Conservation (phyloP, 2,329 filamentous ascomycete genomes). For the Sarocladium strictum region DNA sequence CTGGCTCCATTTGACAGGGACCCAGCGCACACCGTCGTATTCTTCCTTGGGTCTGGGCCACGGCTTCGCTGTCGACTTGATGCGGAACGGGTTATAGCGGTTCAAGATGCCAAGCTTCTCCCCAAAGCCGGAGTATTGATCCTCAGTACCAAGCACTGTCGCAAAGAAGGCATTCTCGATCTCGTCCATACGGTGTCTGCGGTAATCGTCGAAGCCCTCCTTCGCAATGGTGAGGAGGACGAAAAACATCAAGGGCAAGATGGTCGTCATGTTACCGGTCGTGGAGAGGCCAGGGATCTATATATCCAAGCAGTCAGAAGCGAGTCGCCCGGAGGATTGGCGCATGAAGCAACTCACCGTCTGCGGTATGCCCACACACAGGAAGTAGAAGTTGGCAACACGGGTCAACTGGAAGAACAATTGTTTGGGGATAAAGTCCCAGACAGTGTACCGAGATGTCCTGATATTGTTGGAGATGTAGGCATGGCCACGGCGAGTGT, state of each 20-base stretch:
- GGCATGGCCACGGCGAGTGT: slow-evolving; percentile 41
- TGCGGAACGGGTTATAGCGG: slow-evolving; percentile 27
- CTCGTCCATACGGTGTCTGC: slow-evolving; percentile 73
- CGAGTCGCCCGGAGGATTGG: slow-evolving; percentile 24
- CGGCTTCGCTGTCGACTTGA: slow-evolving; percentile 23
- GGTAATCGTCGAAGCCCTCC: slow-evolving; percentile 81
- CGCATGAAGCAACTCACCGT: slow-evolving; percentile 36
- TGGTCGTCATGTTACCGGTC: slow-evolving; percentile 68
- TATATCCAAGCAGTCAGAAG: slow-evolving; percentile 10
- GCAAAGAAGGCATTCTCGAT: slow-evolving; percentile 62
- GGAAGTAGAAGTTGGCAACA: slow-evolving; percentile 81
- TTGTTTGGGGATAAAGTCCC: slow-evolving; percentile 81
- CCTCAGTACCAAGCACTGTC: slow-evolving; percentile 36
- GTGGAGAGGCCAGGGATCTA: slow-evolving; percentile 66
- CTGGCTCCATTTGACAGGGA: slow-evolving; percentile 35
- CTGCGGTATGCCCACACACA: slow-evolving; percentile 77
- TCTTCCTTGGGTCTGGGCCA: slow-evolving; percentile 46
- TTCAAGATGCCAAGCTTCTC: slow-evolving; percentile 17
- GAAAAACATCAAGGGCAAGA: slow-evolving; percentile 69
- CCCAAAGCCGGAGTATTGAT: slow-evolving; percentile 24
- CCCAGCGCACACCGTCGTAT: slow-evolving; percentile 53
- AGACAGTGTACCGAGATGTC: slow-evolving; percentile 76
- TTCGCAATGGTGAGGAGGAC: slow-evolving; percentile 76
- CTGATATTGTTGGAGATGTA: slow-evolving; percentile 62
- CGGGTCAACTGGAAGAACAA: slow-evolving; percentile 81